These are phyloP conservation scores for Dactylis glomerata DNA, from an alignment of 176 grass and related monocot genomes.

Conservation along the genomic window DNA sequence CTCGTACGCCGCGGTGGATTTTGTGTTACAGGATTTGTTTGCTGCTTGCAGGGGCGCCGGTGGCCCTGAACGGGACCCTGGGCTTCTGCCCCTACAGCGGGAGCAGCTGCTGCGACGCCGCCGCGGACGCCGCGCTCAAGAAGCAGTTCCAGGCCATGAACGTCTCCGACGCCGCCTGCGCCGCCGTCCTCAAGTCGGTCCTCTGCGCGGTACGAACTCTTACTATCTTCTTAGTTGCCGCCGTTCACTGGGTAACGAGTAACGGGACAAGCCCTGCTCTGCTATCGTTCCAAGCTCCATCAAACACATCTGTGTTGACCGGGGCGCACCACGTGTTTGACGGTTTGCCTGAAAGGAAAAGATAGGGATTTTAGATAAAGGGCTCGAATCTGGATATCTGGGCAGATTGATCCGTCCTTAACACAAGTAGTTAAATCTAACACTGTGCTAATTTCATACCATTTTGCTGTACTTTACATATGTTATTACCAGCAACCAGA, in stretches of 20 bases:
- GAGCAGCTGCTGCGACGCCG: constrained; percentile 58
- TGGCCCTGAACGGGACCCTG: constrained; percentile 41
- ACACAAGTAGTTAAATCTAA: background rate
- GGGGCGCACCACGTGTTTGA: background rate
- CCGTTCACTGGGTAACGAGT: background rate
- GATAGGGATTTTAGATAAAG: background rate
- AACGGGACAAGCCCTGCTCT: background rate
- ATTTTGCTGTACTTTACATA: background rate
- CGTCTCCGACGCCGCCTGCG: constrained; percentile 56
- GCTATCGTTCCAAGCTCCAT: background rate
- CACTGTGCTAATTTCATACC: background rate
- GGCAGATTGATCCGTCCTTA: background rate
- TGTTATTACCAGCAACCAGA: background rate
- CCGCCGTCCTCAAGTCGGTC: constrained; percentile 64
- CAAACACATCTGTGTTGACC: background rate
- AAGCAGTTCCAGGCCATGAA: constrained; percentile 63
- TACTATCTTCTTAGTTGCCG: background rate
- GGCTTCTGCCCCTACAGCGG: constrained; percentile 45
- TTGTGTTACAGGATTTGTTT: background rate
- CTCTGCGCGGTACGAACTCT: constrained; percentile 53
- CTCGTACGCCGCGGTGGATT: too few species aligned
- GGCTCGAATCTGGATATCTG: background rate
- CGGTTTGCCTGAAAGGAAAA: background rate
- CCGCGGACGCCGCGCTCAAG: constrained; percentile 48
- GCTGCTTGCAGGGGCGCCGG: constrained; percentile 47